phyloP scores from a whole-genome alignment of 139 green algal genomes.

The Picochlorum costavermella region DNA sequence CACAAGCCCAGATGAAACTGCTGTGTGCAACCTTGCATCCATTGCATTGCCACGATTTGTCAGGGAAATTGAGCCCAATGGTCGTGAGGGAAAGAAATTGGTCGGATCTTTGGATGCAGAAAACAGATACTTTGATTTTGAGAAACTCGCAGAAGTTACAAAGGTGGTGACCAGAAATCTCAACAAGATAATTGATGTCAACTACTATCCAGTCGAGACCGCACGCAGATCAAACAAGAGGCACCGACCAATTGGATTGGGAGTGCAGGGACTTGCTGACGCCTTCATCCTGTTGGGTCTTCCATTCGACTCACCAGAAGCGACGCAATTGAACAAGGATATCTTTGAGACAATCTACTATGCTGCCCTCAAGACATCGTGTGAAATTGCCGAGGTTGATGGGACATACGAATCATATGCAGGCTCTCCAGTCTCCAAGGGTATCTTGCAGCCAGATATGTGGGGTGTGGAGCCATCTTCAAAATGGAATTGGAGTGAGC shows the following conservation, averaged over 20 bases:
- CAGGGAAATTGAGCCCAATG: slow-evolving; percentile 36
- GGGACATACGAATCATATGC: slow-evolving; percentile 85
- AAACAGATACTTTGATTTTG: slow-evolving; percentile 80
- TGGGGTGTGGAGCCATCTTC: slow-evolving; percentile 75
- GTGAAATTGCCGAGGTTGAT: slow-evolving; percentile 63
- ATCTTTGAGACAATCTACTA: slow-evolving; percentile 99
- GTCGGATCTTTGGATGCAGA: slow-evolving; percentile 66
- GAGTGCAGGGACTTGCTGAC: slow-evolving; percentile 93
- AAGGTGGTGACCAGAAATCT: slow-evolving; percentile 76
- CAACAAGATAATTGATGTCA: slow-evolving; percentile 99
- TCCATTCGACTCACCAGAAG: slow-evolving; percentile 87
- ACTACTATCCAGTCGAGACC: slow-evolving; percentile 94
- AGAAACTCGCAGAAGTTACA: slow-evolving; percentile 59
- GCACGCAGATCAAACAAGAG: slow-evolving; percentile 84
- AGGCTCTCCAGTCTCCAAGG: slow-evolving; percentile 70
- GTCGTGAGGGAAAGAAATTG: slow-evolving; percentile 64
- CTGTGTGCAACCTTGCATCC: slow-evolving; percentile 98
- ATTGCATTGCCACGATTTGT: slow-evolving; percentile 91
- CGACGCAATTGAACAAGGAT: slow-evolving; percentile 72
- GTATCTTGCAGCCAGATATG: slow-evolving; percentile 91
- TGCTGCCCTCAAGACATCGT: slow-evolving; percentile 70
- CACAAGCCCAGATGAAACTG: slow-evolving; percentile 88
- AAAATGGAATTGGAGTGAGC: slow-evolving; percentile 76
- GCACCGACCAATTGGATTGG: slow-evolving; percentile 94
- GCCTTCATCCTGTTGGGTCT: slow-evolving; percentile 97